Evolutionary conservation across 371 early-diverging fungal species (phyloP).

Genomic region (Rhizopus sp.): DNA sequence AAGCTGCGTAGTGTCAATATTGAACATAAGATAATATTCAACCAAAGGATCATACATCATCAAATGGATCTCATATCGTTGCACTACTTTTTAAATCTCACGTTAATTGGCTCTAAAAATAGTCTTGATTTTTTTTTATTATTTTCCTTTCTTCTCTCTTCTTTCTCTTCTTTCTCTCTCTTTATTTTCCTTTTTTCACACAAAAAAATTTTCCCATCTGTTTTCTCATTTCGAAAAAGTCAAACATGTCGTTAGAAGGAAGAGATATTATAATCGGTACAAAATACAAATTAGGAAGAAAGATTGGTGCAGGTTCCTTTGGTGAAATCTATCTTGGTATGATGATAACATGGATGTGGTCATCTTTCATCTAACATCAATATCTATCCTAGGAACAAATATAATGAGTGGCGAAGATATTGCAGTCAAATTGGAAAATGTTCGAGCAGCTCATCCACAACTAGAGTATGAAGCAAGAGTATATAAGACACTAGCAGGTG

Average conservation of each 20-base stretch:
- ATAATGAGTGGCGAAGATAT: constrained; percentile 94
- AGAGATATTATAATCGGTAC: constrained; percentile 65
- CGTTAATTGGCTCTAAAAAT: too few species aligned
- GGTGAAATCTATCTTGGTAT: constrained; percentile 98
- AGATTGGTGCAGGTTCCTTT: constrained; percentile 99
- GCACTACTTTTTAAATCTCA: too few species aligned
- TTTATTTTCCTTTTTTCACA: constrained; percentile 3
- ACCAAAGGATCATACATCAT: too few species aligned
- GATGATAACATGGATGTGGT: constrained; percentile 4
- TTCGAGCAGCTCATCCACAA: constrained; percentile 94
- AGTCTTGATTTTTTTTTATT: constrained; percentile 5
- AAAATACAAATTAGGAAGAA: constrained; percentile 93
- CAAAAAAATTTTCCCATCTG: constrained; percentile 3
- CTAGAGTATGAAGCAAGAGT: constrained; percentile 96
- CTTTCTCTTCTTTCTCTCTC: not conserved
- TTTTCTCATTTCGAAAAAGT: constrained; percentile 6
- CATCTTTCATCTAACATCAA: constrained; percentile 7
- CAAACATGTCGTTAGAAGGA: constrained; percentile 49
- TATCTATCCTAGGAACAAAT: constrained; percentile 71
- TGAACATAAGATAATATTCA: too few species aligned
- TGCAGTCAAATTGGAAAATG: constrained; percentile 93
- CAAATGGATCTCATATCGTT: too few species aligned
- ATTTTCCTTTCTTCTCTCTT: constrained; percentile 2
- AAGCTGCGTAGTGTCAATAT: too few species aligned
- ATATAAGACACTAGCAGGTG: constrained; percentile 93